Conservation (phyloP, 192 early-diverging fungal genomes). For the Mycoemilia scoparia region DNA sequence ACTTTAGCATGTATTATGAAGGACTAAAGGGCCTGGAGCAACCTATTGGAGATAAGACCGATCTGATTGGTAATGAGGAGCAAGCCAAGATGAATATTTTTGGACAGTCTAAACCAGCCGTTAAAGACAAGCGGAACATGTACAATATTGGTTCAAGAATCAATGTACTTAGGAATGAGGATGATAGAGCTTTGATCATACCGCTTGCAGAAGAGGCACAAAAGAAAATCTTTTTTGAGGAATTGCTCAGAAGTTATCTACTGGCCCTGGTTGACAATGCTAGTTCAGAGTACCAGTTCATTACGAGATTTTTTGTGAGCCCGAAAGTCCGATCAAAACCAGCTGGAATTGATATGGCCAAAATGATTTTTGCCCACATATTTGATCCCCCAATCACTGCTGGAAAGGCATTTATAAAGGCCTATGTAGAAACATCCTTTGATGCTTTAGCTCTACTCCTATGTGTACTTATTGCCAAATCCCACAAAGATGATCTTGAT, state of each 20-base stretch:
- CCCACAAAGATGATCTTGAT: too few relatives aligned
- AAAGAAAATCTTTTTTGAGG: slow-evolving; percentile 50
- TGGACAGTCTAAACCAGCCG: slow-evolving; percentile 39
- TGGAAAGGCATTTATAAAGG: slow-evolving; percentile 37
- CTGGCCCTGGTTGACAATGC: slow-evolving; percentile 88
- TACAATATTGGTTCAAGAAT: slow-evolving; percentile 76
- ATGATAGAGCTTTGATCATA: slow-evolving; percentile 70
- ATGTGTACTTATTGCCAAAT: slow-evolving; percentile 69
- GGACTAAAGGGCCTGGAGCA: slow-evolving; percentile 58
- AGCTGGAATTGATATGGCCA: slow-evolving; percentile 37
- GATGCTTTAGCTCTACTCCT: slow-evolving; percentile 84
- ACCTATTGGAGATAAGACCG: slow-evolving; percentile 57
- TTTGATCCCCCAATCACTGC: slow-evolving; percentile 47
- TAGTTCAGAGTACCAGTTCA: slow-evolving; percentile 84
- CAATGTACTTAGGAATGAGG: slow-evolving; percentile 46
- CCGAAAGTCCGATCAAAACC: slow-evolving; percentile 38
- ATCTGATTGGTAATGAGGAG: slow-evolving; percentile 80
- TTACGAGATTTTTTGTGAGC: slow-evolving; percentile 73
- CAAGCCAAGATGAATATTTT: slow-evolving; percentile 47
- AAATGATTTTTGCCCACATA: slow-evolving; percentile 62
- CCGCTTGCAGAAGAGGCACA: slow-evolving; percentile 21
- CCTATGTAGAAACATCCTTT: slow-evolving; percentile 53
- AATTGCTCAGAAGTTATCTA: slow-evolving; percentile 78
- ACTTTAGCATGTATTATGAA: slow-evolving; percentile 78
- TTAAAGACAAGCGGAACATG: slow-evolving; percentile 67